These are phyloP conservation scores for Albizia julibrissin DNA, from an alignment of 306 rosid species.

Conservation along the genomic window DNA sequence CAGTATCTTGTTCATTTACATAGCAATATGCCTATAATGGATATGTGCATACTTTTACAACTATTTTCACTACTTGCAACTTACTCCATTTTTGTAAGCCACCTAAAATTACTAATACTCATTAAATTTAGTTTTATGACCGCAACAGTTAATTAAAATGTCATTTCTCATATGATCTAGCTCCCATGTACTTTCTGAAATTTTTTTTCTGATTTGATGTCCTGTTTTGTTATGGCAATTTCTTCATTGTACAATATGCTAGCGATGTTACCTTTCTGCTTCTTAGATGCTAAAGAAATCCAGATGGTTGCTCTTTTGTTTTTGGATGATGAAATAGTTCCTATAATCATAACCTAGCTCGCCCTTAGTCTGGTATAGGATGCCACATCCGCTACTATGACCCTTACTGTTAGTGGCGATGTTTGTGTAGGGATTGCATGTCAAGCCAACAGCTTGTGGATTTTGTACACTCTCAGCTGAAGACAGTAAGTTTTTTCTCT, in stretches of 20 bases:
- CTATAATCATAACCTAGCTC: not conserved
- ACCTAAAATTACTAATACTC: not conserved
- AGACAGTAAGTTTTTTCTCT: constrained; percentile 26
- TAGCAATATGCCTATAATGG: not conserved
- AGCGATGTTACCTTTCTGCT: not conserved
- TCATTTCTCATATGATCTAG: not conserved
- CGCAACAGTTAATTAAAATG: not conserved
- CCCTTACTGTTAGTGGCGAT: not conserved
- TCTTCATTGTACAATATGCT: not conserved
- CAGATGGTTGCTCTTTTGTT: not conserved
- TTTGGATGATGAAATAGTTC: not conserved
- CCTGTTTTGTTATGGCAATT: not conserved
- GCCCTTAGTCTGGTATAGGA: not conserved
- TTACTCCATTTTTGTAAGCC: not conserved
- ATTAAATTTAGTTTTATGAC: not conserved
- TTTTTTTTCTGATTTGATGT: not conserved
- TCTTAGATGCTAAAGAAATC: not conserved
- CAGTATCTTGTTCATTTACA: not conserved
- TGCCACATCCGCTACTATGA: not conserved
- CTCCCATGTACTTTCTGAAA: not conserved
- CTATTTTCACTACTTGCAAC: not conserved
- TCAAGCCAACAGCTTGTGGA: constrained; percentile 97
- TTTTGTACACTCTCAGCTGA: constrained; percentile 59
- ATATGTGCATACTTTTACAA: not conserved
- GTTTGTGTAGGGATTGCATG: constrained; percentile 85